Evolutionary conservation across 306 rosid species (phyloP).

Genomic region (Purshia tridentata): DNA sequence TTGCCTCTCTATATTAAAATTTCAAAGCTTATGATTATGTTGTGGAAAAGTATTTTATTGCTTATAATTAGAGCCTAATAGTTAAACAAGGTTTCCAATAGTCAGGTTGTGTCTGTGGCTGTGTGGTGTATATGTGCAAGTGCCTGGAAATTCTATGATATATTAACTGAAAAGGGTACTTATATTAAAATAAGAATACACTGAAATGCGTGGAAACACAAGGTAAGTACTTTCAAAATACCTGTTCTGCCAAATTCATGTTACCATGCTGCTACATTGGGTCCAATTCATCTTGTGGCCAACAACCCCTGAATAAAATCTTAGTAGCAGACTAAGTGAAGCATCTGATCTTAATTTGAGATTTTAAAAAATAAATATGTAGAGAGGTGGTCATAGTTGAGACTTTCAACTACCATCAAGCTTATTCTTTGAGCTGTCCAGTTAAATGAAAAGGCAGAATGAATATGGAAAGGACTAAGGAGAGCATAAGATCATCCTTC

Average conservation of each 20-base stretch:
- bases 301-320: slow-evolving; percentile 4
- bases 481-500: slow-evolving; percentile 5
- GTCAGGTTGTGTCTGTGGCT: background rate
- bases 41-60: too few relatives aligned
- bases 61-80: background rate
- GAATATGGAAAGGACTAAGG: background rate
- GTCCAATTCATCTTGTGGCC: background rate
- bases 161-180: background rate
- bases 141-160: background rate
- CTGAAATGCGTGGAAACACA: background rate
- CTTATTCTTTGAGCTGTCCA: background rate
- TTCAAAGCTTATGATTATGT: background rate
- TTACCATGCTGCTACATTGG: background rate
- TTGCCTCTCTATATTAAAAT: background rate
- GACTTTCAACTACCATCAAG: background rate
- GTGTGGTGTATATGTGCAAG: background rate
- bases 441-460: background rate
- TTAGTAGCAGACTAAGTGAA: background rate
- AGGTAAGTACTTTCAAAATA: background rate
- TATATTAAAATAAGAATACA: background rate
- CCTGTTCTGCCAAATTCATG: background rate
- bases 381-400: background rate
- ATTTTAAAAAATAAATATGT: background rate
- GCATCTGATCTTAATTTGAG: background rate
- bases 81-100: background rate